Percentiles rank a stretch among this genome's conserved stretches.
Evolutionary conservation across 768 basidiomycete genomes (phyloP).

Genomic region (Suillus americanus): DNA sequence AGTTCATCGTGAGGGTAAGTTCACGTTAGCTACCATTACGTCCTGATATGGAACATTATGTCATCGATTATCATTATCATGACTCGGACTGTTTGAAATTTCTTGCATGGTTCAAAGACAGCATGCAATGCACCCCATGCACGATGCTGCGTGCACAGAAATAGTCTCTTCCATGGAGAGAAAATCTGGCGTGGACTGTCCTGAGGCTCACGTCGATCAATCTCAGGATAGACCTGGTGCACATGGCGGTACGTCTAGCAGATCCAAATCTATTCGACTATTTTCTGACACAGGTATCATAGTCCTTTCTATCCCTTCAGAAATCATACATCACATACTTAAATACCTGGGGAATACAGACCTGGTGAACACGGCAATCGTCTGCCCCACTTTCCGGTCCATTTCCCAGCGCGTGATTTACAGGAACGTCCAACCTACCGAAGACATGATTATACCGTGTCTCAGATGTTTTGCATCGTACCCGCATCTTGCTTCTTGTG

Average conservation of each 20-base stretch:
- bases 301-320: slow-evolving; percentile 9
- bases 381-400: slow-evolving; percentile 5
- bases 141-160: neutral
- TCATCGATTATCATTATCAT: neutral
- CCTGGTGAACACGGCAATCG: slow-evolving; percentile 3
- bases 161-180: neutral
- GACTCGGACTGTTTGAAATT: neutral
- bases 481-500: slow-evolving; percentile 11
- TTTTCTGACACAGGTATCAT: neutral
- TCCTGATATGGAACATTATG: neutral
- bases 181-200: neutral
- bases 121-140: neutral
- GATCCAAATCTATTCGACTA: neutral
- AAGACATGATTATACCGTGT: slow-evolving; percentile 9
- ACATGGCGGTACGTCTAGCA: neutral
- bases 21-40: neutral
- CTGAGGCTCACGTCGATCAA: neutral
- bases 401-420: slow-evolving; percentile 13
- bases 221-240: neutral
- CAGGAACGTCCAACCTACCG: slow-evolving; percentile 7
- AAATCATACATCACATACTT: slow-evolving; percentile 13
- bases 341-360: slow-evolving; percentile 3
- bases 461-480: slow-evolving; percentile 11
- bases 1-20: neutral
- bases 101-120: no score